These are phyloP conservation scores for Penstemon newberryi DNA, from an alignment of 257 asterid species.

Conservation along the genomic window DNA sequence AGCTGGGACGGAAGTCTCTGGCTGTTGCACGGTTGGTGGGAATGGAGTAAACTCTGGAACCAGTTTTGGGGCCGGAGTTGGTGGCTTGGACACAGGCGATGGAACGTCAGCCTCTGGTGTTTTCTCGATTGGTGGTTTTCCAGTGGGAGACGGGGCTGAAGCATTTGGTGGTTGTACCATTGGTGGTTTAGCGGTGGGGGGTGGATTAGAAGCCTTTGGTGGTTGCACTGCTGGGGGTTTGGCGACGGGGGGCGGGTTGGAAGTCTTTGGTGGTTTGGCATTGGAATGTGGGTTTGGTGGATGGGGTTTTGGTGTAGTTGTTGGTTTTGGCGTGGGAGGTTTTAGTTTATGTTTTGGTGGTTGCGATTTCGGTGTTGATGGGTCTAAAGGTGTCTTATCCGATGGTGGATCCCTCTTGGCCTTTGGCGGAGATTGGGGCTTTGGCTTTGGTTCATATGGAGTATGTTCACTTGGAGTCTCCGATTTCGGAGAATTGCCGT, in stretches of 20 bases:
- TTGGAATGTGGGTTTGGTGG: not conserved
- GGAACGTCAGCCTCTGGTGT: slow-evolving; percentile 23
- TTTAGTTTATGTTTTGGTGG: too few species aligned
- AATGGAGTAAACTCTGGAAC: too few species aligned
- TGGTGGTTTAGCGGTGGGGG: slow-evolving; percentile 9
- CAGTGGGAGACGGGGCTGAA: not conserved
- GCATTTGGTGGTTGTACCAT: not conserved
- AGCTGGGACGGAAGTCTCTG: too few species aligned
- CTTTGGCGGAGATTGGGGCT: too few species aligned
- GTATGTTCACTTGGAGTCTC: slow-evolving; percentile 1
- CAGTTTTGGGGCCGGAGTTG: slow-evolving; percentile 1
- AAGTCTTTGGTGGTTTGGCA: not conserved
- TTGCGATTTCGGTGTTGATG: too few species aligned
- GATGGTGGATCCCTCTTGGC: too few species aligned
- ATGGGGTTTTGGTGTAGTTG: slow-evolving; percentile 10
- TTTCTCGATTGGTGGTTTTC: not conserved
- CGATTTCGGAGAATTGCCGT: slow-evolving; percentile 24
- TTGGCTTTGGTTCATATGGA: not conserved
- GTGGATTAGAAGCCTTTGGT: not conserved
- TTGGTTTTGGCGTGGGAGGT: not conserved
- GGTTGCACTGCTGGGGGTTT: not conserved
- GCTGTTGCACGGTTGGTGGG: too few species aligned
- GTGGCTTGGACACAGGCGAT: slow-evolving; percentile 21
- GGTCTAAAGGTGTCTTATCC: too few species aligned
- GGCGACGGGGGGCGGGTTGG: not conserved